Evolutionary conservation across 2,329 filamentous ascomycete species (phyloP), one percentile per base, ranked within the genome.

Genomic region (Talaromyces sp.): DNA sequence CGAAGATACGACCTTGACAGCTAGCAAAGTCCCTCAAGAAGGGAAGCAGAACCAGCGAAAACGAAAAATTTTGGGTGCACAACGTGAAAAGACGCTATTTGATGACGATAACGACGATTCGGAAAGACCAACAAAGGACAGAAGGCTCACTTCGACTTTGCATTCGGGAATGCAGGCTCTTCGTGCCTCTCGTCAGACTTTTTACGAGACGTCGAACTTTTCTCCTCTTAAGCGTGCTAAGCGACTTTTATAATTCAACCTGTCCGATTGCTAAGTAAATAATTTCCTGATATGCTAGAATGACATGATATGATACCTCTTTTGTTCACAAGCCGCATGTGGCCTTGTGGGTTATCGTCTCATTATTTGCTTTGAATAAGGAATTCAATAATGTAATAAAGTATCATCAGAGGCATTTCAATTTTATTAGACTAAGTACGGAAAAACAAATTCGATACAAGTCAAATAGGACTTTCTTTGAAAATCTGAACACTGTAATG

Each of bases 171-270:
- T 52, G 38, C 63, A 66, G 58, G 58, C 56, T 13, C 56, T 63
- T 52, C 57, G 56, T 55, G 54, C 62, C 54, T 56, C 62, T 56
- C 56, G 61, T 11, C 63, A 74, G 27, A 75, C 73, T 1, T 71
- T 81, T 52, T 68, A 82, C 75, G 67, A 60, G 0, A 84, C 88
- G 64, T 78, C 80, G 13, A 77, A 76, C 54, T 91, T 92, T 71
- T 91, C 89, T 19, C 89, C 89, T 8, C 75, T 92, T 62, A 92
- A 92, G 77, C 83, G 84, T 70, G 86, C 91, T 56, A 82, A 83
- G 61, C 84, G 86, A 62, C 64, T 67, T 57, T 46, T 65, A 17
- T 69, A 63, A 57, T 29, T 41, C 13, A 35, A 17, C 38, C 14
- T 46, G 19, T 4, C 43, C 10, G 11, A 21, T 21, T 10, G 11